phyloP scores from a whole-genome alignment of 176 grass and related monocot species.

The Oropetium thomaeum region DNA sequence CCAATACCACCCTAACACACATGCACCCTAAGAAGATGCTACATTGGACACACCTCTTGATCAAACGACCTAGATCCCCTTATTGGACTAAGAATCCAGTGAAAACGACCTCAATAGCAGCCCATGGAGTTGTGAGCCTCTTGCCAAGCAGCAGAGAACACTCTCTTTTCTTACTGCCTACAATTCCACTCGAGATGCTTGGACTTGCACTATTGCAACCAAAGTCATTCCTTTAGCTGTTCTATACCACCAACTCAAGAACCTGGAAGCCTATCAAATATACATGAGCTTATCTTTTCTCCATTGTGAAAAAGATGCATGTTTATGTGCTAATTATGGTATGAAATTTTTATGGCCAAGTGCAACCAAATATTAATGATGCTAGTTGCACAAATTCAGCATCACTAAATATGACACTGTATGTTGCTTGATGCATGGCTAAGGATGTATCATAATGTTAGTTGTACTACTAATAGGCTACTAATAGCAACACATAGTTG shows the following conservation, averaged over 20 bases:
- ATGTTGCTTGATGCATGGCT: conserved; percentile 9
- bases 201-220: neutral
- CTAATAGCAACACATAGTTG: neutral
- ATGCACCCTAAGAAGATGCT: neutral
- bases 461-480: neutral
- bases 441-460: neutral
- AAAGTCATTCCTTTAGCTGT: neutral
- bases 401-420: neutral
- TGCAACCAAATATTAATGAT: conserved; percentile 1
- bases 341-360: conserved; percentile 25
- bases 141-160: neutral
- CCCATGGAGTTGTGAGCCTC: neutral
- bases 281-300: neutral
- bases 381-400: neutral
- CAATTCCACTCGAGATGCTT: neutral
- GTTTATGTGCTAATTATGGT: conserved; percentile 13
- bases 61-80: neutral
- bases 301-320: neutral
- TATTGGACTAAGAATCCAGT: neutral
- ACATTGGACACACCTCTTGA: neutral
- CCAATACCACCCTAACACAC: neutral
- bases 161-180: neutral
- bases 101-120: neutral
- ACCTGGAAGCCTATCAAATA: neutral
- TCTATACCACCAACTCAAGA: neutral